Evolutionary conservation across 2,329 filamentous ascomycete genomes (phyloP), one percentile per base, ranked within the genome.

Genomic region (Calonectria naviculata): DNA sequence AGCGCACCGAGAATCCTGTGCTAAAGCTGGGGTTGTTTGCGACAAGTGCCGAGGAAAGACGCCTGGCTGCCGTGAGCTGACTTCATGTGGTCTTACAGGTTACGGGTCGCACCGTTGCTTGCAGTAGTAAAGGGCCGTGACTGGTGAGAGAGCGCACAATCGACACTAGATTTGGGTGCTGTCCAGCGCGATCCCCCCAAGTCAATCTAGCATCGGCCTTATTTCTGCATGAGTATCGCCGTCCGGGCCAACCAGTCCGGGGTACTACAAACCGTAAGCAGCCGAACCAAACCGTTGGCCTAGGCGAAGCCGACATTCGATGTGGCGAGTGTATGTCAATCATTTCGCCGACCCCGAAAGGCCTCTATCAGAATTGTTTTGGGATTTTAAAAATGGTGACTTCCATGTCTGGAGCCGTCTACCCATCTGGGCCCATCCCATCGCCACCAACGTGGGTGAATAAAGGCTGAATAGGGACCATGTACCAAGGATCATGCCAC

Each of bases 1-100:
- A 56, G 28, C 49, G 49, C 38, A 26, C 38, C 63, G 68, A 54
- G 52, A 46, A 54, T 26, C 42, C 60, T 68, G 29, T 26, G 46
- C 64, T 34, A 38, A 19, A 58, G 66, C 26, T 58, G 26, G 41
- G 34, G n/a, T 46, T 28, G 34, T 46, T 24, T 64, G 28, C 41
- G 34, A 28, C 63, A 73, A 70, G 63, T 73, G 62, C 71, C 71
- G 71, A 73, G 68, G 66, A 21, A 70, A 21, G 64, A 56, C 28
- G 31, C 8, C 19, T 28, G 65, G 65, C 42, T 47, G 44, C 56
- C 44, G 65, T 31, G 56, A 68, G 34, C 46, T 67, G 58, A 65
- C 47, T 70, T 42, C 47, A 67, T 42, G 64, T 71, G 63, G 49
- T 54, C 34, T 46, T 41, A 58, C 49, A 28, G 15, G 28, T 34